phyloP scores from a whole-genome alignment of 331 rosid species.

The Pyrus hybrid region DNA sequence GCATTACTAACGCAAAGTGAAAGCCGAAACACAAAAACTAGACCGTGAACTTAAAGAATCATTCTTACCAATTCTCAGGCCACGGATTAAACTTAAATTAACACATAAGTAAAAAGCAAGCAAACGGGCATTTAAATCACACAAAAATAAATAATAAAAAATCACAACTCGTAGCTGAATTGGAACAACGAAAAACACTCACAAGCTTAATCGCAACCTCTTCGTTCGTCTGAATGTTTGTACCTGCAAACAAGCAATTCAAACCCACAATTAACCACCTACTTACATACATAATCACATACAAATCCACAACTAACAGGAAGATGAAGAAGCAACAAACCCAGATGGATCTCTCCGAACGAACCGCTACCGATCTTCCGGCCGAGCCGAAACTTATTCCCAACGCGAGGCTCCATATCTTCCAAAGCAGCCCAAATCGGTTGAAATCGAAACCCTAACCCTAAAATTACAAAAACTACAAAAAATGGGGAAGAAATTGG shows the following conservation, averaged over 20 bases:
- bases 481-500: not conserved
- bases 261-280: not conserved
- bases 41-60: not conserved
- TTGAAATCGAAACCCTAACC: slow-evolving; percentile 31
- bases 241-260: slow-evolving; percentile 46
- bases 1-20: not conserved
- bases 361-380: slow-evolving; percentile 99
- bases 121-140: not conserved
- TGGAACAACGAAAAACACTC: slow-evolving; percentile 27
- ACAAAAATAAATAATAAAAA: not conserved
- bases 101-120: not conserved
- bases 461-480: slow-evolving; percentile 18
- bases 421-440: not conserved
- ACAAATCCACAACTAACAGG: not conserved
- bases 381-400: slow-evolving; percentile 85
- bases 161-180: not conserved
- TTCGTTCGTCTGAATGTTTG: slow-evolving; percentile 86
- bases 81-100: not conserved
- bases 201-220: slow-evolving; percentile 99
- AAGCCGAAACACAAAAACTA: not conserved
- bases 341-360: slow-evolving; percentile 43
- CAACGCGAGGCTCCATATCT: slow-evolving; percentile 96
- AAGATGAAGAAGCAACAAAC: slow-evolving; percentile 4
- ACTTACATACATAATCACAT: not conserved
- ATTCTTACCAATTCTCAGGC: not conserved